phyloP scores from a whole-genome alignment of 2,329 filamentous ascomycete species.

The Neofusicoccum parvum region DNA sequence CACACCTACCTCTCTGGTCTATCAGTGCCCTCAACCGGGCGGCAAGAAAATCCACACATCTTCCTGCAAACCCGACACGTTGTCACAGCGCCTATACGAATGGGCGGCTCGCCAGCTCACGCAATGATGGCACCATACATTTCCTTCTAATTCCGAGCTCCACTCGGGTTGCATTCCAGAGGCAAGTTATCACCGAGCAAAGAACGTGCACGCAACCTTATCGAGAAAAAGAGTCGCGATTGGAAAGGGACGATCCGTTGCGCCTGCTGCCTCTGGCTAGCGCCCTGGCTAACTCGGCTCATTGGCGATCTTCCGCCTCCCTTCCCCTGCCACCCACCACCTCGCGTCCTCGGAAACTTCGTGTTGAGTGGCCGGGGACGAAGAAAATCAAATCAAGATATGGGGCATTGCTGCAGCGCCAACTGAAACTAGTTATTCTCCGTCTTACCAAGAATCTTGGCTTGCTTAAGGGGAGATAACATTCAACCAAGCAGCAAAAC shows the following conservation, averaged over 20 bases:
- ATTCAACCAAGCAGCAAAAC: not conserved
- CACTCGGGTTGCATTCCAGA: not conserved
- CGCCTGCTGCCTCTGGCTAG: constrained; percentile 12
- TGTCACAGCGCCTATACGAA: not conserved
- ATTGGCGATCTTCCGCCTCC: constrained; percentile 10
- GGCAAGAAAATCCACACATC: not conserved
- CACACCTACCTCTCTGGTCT: not conserved
- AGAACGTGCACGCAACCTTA: constrained; percentile 2
- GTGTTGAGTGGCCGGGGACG: not conserved
- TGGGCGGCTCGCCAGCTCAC: not conserved
- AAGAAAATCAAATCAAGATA: not conserved
- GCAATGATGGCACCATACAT: constrained; percentile 6
- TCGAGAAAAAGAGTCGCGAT: not conserved
- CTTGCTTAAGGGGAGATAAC: not conserved
- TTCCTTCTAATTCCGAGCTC: not conserved
- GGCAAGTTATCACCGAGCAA: not conserved
- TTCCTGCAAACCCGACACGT: not conserved
- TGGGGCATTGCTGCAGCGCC: not conserved
- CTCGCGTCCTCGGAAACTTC: not conserved
- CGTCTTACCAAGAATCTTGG: not conserved
- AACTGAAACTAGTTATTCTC: not conserved
- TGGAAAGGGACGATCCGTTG: constrained; percentile 6
- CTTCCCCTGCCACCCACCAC: not conserved
- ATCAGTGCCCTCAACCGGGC: not conserved
- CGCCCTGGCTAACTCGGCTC: not conserved